Percentiles rank a stretch among this genome's conserved stretches.
Conservation (phyloP, 345 rosid genomes). For the Hypericum perforatum region DNA sequence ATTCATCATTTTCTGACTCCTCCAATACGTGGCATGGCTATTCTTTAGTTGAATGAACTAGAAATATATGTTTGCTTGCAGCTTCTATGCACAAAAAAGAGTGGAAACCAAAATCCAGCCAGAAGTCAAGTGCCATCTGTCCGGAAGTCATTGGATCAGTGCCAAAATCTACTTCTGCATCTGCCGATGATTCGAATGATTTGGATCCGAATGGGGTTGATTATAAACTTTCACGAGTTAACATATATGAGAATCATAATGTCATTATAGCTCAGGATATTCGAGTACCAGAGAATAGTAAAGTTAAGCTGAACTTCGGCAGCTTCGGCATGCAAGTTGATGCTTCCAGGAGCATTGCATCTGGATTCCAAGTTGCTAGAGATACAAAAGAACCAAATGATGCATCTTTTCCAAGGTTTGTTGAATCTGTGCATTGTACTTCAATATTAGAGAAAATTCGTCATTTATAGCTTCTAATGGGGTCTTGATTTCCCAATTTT, state of each 20-base stretch:
- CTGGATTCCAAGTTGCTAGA: constrained; percentile 30
- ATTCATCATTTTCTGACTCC: too few relatives aligned
- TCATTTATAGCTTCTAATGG: neutral
- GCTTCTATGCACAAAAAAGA: constrained; percentile 60
- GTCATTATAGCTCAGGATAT: constrained; percentile 86
- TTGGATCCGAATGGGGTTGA: constrained; percentile 34
- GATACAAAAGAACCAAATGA: constrained; percentile 37
- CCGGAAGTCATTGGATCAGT: constrained; percentile 67
- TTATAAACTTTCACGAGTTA: constrained; percentile 36
- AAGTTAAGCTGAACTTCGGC: constrained; percentile 67
- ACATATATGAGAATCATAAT: constrained; percentile 47
- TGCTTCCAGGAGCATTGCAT: constrained; percentile 25
- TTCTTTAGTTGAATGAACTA: too few relatives aligned
- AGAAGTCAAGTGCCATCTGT: constrained; percentile 33
- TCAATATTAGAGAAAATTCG: constrained; percentile 1
- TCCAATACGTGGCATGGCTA: too few relatives aligned
- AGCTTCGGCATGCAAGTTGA: constrained; percentile 62
- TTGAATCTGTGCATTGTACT: neutral
- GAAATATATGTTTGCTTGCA: constrained; percentile 17
- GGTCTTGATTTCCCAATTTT: neutral
- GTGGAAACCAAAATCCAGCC: constrained; percentile 81
- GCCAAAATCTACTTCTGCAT: constrained; percentile 33
- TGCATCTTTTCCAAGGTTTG: constrained; percentile 51
- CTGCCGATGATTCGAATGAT: constrained; percentile 35
- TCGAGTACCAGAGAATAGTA: constrained; percentile 72